Evolutionary conservation across 495 filamentous ascomycete species (phyloP).

Genomic region (Pyrenula aspistea): DNA sequence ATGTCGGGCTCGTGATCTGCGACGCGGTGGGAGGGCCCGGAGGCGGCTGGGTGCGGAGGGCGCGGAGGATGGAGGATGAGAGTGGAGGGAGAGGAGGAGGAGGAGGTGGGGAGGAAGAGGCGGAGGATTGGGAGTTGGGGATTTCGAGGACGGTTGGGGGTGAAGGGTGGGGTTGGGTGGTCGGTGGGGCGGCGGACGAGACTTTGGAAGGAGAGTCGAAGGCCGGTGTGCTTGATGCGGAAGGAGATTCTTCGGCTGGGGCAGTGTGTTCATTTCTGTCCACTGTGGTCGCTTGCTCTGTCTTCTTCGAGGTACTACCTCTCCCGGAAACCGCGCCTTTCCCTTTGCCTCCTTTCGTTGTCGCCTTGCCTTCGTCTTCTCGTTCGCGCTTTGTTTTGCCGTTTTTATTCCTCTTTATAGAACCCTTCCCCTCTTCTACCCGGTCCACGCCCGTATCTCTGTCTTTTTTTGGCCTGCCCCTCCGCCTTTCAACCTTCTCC

Average conservation of each 20-base stretch:
- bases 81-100: constrained; percentile 46
- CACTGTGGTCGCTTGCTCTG: constrained; percentile 1
- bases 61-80: constrained; percentile 44
- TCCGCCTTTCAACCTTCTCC: not conserved
- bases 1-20: constrained; percentile 37
- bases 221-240: too few relatives aligned
- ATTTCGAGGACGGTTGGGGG: not conserved
- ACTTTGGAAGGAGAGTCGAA: not conserved
- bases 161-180: constrained; percentile 9
- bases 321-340: too few relatives aligned
- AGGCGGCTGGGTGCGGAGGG: too few relatives aligned
- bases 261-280: not conserved
- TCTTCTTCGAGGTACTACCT: too few relatives aligned
- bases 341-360: constrained; percentile 1
- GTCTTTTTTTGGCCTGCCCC: not conserved
- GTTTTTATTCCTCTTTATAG: not conserved
- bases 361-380: not conserved
- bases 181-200: not conserved
- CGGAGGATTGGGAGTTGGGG: constrained; percentile 7
- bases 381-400: not conserved
- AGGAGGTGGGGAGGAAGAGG: constrained; percentile 18
- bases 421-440: not conserved
- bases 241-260: not conserved
- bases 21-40: constrained; percentile 17
- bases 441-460: not conserved